Percentiles rank a stretch among this genome's conserved stretches.
phyloP scores from a whole-genome alignment of 1,284 basidiomycete genomes.

The Marasmius sp. region DNA sequence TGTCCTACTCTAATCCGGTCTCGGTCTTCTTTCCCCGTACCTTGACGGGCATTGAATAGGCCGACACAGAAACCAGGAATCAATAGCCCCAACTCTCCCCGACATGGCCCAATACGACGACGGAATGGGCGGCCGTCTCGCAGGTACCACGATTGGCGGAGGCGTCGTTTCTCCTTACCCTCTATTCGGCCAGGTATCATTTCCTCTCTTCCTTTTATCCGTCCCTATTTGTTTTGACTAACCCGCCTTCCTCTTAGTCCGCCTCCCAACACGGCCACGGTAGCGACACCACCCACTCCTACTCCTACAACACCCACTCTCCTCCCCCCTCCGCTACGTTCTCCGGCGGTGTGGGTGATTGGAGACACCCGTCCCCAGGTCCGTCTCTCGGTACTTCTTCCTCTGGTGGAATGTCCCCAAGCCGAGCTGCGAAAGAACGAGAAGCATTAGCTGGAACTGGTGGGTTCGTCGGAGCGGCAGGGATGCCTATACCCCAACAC shows the following conservation, averaged over 20 bases:
- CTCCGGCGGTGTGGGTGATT: not conserved
- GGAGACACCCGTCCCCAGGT: not conserved
- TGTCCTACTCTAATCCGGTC: no score
- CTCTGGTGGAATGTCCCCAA: not conserved
- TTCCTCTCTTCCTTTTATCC: no score
- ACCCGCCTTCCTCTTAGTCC: not conserved
- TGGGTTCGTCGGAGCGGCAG: not conserved
- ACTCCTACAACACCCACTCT: not conserved
- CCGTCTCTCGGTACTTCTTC: not conserved
- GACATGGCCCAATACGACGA: conserved; percentile 30
- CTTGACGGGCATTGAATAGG: no score
- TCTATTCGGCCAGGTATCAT: not conserved
- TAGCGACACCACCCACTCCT: not conserved
- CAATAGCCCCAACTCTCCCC: not conserved
- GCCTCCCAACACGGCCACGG: not conserved
- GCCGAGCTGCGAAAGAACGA: not conserved
- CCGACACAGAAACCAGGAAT: not conserved
- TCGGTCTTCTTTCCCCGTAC: no score
- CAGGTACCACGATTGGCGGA: conserved; percentile 30
- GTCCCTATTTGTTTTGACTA: no score
- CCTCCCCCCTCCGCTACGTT: not conserved
- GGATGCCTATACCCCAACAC: not conserved
- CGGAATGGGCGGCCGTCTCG: conserved; percentile 38
- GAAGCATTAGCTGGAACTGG: not conserved
- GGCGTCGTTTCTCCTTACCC: conserved; percentile 37